Evolutionary conservation across 2,329 filamentous ascomycete genomes (phyloP), one percentile per base, ranked within the genome.

Genomic region (Fusarium albosuccineum): DNA sequence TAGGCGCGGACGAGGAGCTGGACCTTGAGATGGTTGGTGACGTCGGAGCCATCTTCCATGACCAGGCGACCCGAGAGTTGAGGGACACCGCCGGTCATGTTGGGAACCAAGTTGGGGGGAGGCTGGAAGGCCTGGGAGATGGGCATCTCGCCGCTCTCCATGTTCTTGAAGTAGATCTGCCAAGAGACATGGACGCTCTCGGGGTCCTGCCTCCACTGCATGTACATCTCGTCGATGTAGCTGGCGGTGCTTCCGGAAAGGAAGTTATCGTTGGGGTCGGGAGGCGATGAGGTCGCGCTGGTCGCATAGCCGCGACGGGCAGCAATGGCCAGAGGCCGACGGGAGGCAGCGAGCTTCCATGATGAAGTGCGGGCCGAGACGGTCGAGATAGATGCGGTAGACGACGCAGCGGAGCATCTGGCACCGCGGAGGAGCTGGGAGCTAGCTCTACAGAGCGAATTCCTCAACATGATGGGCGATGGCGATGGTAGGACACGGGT

Each of bases 181-280:
- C 96, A 99, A 79, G 96, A 99, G 75, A 97, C 87, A 82, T 99
- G 96, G 62, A 99, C 96, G 17, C 93, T 97, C 75, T 89, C 87
- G 53, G 96, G 94, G 75, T 99, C 94, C 69, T 92, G 86, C 83
- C 95, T 97, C 96, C 96, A 99, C 79, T 94, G 90, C 84, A 97
- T 85, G 82, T 99, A 99, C 96, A 99, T 99, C 85, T 97, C 96
- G 81, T 99, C 96, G 79, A 99, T 93, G 84, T 99, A 99, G 85
- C 97, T 97, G 82, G 96, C 96, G 64, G 95, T 96, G 85, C 93
- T 98, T 72, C 96, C 96, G 68, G 94, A 93, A 65, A 99, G 88
- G 86, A 99, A 99, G 83, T 91, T 97, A 82, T 99, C 96, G 81
- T 92, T 97, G 70, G 94, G 89, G 78, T 97, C 93, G 67, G 88